A percentile compares a stretch with the other conserved stretches of the same genome.
phyloP scores from a whole-genome alignment of 495 filamentous ascomycete genomes.

The Elaphomyces granulatus region DNA sequence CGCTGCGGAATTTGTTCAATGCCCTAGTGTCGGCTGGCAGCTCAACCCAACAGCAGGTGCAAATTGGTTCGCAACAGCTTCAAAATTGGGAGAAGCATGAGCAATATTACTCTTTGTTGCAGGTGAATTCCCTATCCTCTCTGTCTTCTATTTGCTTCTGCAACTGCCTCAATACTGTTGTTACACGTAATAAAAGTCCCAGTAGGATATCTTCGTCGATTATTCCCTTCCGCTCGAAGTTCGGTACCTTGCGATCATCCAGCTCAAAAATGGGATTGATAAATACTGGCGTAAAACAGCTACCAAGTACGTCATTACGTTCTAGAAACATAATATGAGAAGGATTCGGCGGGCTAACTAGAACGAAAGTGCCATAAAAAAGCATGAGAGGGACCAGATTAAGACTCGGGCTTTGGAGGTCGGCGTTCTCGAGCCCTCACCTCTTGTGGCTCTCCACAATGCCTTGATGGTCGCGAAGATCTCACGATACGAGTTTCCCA shows the following conservation, averaged over 20 bases:
- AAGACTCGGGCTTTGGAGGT: slow-evolving; percentile 57
- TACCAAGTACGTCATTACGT: slow-evolving; percentile 32
- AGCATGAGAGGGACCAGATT: slow-evolving; percentile 61
- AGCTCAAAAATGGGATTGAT: slow-evolving; percentile 91
- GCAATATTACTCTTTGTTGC: slow-evolving; percentile 65
- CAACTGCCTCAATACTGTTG: no score
- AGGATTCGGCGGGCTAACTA: slow-evolving; percentile 10
- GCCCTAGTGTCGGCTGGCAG: slow-evolving; percentile 58
- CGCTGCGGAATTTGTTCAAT: slow-evolving; percentile 52
- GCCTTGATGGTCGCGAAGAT: slow-evolving; percentile 79
- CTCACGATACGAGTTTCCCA: slow-evolving; percentile 73
- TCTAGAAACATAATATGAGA: not conserved
- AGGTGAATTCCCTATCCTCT: slow-evolving; percentile 34
- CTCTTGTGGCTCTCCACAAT: slow-evolving; percentile 66
- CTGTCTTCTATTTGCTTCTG: slow-evolving; percentile 1
- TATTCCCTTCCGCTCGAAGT: slow-evolving; percentile 55
- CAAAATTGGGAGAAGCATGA: slow-evolving; percentile 66
- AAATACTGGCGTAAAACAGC: slow-evolving; percentile 77
- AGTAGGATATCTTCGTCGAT: slow-evolving; percentile 67
- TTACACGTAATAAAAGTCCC: slow-evolving; percentile 2
- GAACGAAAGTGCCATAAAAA: slow-evolving; percentile 45
- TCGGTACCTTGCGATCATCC: slow-evolving; percentile 81
- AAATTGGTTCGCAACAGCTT: slow-evolving; percentile 69
- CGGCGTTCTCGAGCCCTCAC: slow-evolving; percentile 57
- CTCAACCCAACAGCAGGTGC: slow-evolving; percentile 57